Percentiles rank a stretch among this genome's conserved stretches.
Conservation (phyloP, 345 rosid genomes). For the Pistacia atlantica region DNA sequence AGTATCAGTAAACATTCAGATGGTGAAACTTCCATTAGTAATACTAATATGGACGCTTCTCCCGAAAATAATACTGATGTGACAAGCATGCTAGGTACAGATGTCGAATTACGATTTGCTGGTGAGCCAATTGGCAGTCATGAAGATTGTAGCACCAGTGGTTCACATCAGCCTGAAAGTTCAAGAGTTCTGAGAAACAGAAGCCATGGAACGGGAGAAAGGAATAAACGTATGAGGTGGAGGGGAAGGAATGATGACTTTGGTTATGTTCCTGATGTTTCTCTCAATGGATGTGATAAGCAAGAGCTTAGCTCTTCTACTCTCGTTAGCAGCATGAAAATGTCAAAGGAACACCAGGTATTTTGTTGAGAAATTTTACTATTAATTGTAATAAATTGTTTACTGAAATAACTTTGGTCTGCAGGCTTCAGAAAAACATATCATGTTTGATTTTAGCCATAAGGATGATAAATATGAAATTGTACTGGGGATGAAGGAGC, state of each 20-base stretch:
- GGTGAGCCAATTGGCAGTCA: conserved; percentile 50
- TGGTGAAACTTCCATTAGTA: conserved; percentile 49
- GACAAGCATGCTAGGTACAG: conserved; percentile 46
- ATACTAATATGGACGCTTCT: conserved; percentile 39
- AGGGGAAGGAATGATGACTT: conserved; percentile 77
- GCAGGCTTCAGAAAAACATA: conserved; percentile 41
- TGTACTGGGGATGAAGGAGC: conserved; percentile 76
- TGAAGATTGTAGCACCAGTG: conserved; percentile 88
- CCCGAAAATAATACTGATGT: conserved; percentile 47
- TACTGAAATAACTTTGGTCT: conserved; percentile 12
- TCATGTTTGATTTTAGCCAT: conserved; percentile 15
- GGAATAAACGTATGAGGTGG: conserved; percentile 92
- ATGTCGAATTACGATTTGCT: conserved; percentile 55
- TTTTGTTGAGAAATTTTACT: conserved; percentile 10
- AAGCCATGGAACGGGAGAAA: conserved; percentile 54
- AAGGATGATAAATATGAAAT: conserved; percentile 67
- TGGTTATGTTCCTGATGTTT: conserved; percentile 38
- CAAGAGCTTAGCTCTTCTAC: conserved; percentile 34
- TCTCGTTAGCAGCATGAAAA: conserved; percentile 18
- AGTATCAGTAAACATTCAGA: conserved; percentile 51
- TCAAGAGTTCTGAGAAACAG: conserved; percentile 52
- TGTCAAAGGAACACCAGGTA: conserved; percentile 47
- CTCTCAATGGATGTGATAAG: conserved; percentile 43
- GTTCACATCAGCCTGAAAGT: conserved; percentile 53
- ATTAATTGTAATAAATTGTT: conserved; percentile 10